Conservation (phyloP, 768 basidiomycete species). For the Termitomyces sp. region DNA sequence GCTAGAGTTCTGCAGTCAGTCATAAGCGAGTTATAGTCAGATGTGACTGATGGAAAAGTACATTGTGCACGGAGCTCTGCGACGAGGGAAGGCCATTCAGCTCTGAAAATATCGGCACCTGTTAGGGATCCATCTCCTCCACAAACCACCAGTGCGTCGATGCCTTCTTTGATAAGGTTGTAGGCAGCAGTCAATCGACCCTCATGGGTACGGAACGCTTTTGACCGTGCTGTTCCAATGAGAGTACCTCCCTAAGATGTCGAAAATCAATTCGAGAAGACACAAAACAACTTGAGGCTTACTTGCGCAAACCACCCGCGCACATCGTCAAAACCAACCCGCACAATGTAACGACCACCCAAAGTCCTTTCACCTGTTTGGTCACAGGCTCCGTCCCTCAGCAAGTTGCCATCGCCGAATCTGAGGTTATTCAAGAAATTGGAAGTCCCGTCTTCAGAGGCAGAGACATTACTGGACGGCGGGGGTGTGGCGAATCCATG, state of each 20-base stretch:
- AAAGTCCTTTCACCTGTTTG: conserved; percentile 66
- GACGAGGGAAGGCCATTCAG: conserved; percentile 90
- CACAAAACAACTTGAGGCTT: conserved; percentile 10
- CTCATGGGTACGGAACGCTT: conserved; percentile 79
- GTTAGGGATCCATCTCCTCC: conserved; percentile 97
- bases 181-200: conserved; percentile 84
- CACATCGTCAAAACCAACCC: conserved; percentile 98
- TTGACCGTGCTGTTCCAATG: conserved; percentile 90
- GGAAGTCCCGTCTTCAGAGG: conserved; percentile 11
- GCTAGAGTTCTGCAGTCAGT: conserved; percentile 34
- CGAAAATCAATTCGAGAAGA: not conserved
- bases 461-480: conserved; percentile 6
- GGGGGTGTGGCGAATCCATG: conserved; percentile 15
- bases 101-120: conserved; percentile 90
- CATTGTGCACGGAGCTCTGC: conserved; percentile 64
- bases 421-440: conserved; percentile 68
- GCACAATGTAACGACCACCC: conserved; percentile 89
- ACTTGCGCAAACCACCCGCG: conserved; percentile 92
- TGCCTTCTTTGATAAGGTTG: conserved; percentile 95
- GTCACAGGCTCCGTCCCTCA: conserved; percentile 83
- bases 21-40: not conserved
- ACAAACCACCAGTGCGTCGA: conserved; percentile 95
- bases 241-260: conserved; percentile 80
- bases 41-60: conserved; percentile 24
- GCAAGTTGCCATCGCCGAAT: conserved; percentile 76